phyloP scores from a whole-genome alignment of 2,329 filamentous ascomycete species.

The Chaetomium olivaceum region DNA sequence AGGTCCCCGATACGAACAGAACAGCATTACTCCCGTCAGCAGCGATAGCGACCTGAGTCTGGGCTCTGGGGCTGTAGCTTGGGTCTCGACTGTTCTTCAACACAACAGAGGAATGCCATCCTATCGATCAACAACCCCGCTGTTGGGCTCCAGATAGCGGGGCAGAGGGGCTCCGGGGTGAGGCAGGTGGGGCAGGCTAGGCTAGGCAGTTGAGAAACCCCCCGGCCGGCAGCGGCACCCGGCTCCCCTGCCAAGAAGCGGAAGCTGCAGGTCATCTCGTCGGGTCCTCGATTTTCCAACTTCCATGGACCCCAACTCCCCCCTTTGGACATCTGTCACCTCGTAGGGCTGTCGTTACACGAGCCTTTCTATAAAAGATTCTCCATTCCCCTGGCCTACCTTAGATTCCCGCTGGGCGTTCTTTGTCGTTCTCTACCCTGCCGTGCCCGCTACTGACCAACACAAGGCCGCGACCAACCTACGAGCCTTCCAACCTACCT shows the following conservation, averaged over 20 bases:
- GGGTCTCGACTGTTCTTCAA: not conserved
- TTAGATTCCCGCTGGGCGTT: not conserved
- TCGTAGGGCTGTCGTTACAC: slow-evolving; percentile 3
- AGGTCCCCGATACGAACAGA: not conserved
- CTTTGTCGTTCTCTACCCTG: not conserved
- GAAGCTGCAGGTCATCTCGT: not conserved
- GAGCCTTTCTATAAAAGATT: not conserved
- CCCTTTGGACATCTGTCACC: not conserved
- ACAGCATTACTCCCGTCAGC: not conserved
- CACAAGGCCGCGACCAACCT: not conserved
- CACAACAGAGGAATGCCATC: not conserved
- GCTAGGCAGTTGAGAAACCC: not conserved
- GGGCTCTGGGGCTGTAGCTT: not conserved
- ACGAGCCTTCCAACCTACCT: too few relatives aligned
- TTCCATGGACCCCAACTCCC: not conserved
- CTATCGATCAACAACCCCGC: slow-evolving; percentile 13
- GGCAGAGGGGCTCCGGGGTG: not conserved
- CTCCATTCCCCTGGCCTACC: not conserved
- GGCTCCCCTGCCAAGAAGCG: slow-evolving; percentile 10
- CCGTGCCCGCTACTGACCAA: not conserved
- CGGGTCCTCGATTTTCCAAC: not conserved
- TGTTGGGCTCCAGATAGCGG: slow-evolving; percentile 5
- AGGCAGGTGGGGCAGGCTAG: slow-evolving; percentile 1
- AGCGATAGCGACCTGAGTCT: not conserved
- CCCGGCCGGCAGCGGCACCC: not conserved